Base-by-base conservation (phyloP, 129 eudicot species). In the Sambucus nigra region DNA sequence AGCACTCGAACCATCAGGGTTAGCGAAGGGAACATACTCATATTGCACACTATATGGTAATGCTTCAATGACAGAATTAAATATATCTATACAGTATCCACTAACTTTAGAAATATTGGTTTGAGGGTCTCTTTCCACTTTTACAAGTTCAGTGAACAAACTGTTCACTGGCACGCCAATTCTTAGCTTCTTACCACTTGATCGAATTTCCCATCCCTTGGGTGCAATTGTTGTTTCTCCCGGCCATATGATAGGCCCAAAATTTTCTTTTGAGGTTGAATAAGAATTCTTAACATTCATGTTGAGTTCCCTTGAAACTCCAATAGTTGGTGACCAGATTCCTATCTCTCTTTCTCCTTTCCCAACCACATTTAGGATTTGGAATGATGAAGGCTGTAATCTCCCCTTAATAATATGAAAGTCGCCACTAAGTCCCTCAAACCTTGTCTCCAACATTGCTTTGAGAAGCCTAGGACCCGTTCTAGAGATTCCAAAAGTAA, bases 21-120 rank as follows among this genome's bases (percentile, higher is more conserved):
- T 48, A 11, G 44, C 11, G 41, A 39, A 69, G 19, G 54, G 50
- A 39, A 24, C 20, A 47, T 55, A 73, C 42, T 79, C 59, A 35
- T 57, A 59, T n/a, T 25, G 55, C 26, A 73, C 44, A 0, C 22
- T 20, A 21, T 60, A 61, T 2, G 71, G 74, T 19, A 79, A 35
- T 25, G 14, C 0, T n/a, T 39, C 21, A 59, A 69, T 21, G 0
- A 53, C 29, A 11, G 61, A 59, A n/a, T 42, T 16, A 39, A 79
- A 79, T 9, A 79, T 47, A 32, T 73, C 77, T 5, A 79, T 70
- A 21, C 71, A 69, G 33, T 28, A 73, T 18, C 86, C 86, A 5
- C 59, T 24, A n/a, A 41, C 56, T 5, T 19, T 56, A 2, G n/a
- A 5, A 5, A 3, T 28, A 17, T 61, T 61, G 3, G 59, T 68